Conservation (phyloP, 208 protist genomes). For the Porcisia deanei region DNA sequence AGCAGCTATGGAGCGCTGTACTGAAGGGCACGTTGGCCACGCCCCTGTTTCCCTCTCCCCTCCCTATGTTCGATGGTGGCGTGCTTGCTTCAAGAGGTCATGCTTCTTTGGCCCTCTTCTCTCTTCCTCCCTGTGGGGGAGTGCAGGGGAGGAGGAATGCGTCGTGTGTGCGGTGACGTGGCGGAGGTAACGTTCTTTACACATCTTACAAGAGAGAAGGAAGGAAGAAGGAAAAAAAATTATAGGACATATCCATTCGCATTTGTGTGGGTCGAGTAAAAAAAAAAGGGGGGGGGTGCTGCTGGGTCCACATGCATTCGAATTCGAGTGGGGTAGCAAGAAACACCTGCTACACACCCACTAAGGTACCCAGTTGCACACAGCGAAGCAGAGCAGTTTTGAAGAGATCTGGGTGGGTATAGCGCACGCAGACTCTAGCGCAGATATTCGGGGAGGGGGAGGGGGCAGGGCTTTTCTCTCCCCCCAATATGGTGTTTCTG, state of each 20-base stretch:
- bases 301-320: not conserved
- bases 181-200: not conserved
- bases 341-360: not conserved
- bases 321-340: not conserved
- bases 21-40: conserved; percentile 20
- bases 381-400: not conserved
- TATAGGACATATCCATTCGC: not conserved
- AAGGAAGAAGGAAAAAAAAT: conserved; percentile 5
- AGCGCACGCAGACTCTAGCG: not conserved
- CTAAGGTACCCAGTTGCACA: not conserved
- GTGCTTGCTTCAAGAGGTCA: conserved; percentile 1
- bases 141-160: not conserved
- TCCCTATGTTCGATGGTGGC: not conserved
- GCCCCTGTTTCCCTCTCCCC: not conserved
- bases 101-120: not conserved
- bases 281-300: not conserved
- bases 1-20: conserved; percentile 74
- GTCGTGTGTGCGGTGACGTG: not conserved
- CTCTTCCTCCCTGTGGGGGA: not conserved
- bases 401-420: not conserved
- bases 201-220: not conserved
- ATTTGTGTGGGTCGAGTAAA: not conserved
- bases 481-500: not conserved
- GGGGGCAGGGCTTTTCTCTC: not conserved
- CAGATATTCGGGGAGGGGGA: not conserved